Base-by-base conservation (phyloP, 495 filamentous ascomycete species). In the Xylaria grammica region DNA sequence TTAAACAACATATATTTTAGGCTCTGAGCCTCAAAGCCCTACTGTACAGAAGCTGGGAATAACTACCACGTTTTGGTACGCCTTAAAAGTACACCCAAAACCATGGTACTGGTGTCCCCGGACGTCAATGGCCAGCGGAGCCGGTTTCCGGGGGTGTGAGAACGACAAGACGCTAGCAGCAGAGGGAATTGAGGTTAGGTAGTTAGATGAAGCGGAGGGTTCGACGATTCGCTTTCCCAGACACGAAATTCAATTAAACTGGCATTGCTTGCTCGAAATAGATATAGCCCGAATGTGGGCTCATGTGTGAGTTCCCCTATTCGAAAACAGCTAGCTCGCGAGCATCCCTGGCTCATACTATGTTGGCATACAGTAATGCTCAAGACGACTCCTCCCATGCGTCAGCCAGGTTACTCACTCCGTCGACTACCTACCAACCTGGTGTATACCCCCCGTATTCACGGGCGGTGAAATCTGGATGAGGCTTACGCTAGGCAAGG, bases 221-320 rank as follows among this genome's bases (percentile, higher is more conserved):
- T 42, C 40, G 17, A 17, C 17, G 40, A 42, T 15, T n/a, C 40
- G 13, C 8, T 15, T 42, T 15, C 34, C 34, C 42, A 59, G 56
- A 59, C 19, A 26, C 42, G 56, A 17, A 5, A 8, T 59, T 45
- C 32, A 26, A 19, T 27, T 45, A 34, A 48, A 24, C 26, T 34
- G 20, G 32, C 15, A n/a, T 36, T 15, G 56, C 56, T 36, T 15
- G 56, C 56, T 59, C 27, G 56, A 59, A 59, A 48, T 59, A 59
- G 56, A 50, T 30, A 51, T 22, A n/a, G n/a, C n/a, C 6, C 22
- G 4, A 19, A 48, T 22, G 58, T 49, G 45, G 58, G 45, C 45
- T 60, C 56, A 32, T 36, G 29, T 54, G 44, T 26, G 58, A 51
- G 45, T 34, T 60, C 56, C 45, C 58, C 44, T 60, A 50, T 60